Evolutionary conservation across 495 filamentous ascomycete genomes (phyloP).

Genomic region (Melanomma pulvis-pyrius): DNA sequence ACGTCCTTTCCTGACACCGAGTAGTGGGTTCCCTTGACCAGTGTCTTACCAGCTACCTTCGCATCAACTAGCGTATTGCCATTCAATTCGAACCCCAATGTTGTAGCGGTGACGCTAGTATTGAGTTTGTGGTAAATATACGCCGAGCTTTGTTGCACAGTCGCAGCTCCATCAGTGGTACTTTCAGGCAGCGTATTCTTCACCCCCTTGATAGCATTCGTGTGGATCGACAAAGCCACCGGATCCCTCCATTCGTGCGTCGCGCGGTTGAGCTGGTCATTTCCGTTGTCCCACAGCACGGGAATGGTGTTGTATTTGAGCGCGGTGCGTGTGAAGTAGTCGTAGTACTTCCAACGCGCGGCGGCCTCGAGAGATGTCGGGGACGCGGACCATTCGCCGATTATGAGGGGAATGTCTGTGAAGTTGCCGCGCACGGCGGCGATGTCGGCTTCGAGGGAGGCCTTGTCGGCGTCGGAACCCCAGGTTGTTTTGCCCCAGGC

Average conservation of each 20-base stretch:
- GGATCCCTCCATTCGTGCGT: constrained; percentile 56
- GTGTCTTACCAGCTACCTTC: constrained; percentile 37
- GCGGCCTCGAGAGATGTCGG: constrained; percentile 55
- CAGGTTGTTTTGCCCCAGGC: constrained; percentile 64
- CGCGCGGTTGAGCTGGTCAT: constrained; percentile 52
- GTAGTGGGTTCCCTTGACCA: constrained; percentile 52
- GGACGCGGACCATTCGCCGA: constrained; percentile 63
- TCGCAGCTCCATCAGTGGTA: constrained; percentile 52
- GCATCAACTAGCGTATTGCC: constrained; percentile 55
- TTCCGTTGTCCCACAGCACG: constrained; percentile 63
- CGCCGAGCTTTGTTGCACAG: constrained; percentile 54
- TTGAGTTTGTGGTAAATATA: constrained; percentile 60
- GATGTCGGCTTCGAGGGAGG: constrained; percentile 55
- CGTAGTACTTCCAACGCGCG: constrained; percentile 61
- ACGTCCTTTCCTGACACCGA: constrained; percentile 50
- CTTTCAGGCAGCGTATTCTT: constrained; percentile 58
- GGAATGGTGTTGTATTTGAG: constrained; percentile 51
- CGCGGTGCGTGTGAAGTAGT: constrained; percentile 56
- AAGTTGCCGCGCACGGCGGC: constrained; percentile 56
- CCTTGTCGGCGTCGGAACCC: constrained; percentile 59
- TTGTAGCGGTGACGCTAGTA: constrained; percentile 48
- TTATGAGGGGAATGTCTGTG: constrained; percentile 56
- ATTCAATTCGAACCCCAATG: constrained; percentile 56
- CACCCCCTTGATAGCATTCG: constrained; percentile 50
- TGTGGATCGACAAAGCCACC: constrained; percentile 51